These are phyloP conservation scores for Thalassiosira sp. DNA, from an alignment of 352 stramenopile genomes.

Conservation along the genomic window DNA sequence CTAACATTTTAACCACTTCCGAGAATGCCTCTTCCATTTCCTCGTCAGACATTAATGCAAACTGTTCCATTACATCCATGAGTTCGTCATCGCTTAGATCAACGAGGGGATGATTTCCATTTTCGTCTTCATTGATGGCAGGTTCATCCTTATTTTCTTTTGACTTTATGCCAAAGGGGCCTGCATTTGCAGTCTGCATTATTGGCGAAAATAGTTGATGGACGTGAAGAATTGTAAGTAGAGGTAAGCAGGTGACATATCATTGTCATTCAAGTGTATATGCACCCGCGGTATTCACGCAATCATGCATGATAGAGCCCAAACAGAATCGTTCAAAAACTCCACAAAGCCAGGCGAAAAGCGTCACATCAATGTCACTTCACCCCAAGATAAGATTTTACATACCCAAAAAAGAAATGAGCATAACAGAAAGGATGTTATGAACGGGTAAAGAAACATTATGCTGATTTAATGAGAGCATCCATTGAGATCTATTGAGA, in stretches of 20 bases:
- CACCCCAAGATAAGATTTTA: not conserved
- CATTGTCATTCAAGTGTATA: too few species aligned
- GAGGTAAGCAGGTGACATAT: too few species aligned
- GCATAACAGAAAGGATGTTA: not conserved
- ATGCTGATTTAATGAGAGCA: not conserved
- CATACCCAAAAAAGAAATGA: not conserved
- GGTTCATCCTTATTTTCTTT: not conserved
- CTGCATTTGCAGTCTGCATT: constrained; percentile 14
- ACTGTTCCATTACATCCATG: constrained; percentile 6
- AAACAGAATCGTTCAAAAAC: too few species aligned
- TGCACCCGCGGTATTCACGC: too few species aligned
- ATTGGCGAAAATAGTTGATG: not conserved
- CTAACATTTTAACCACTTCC: constrained; percentile 14
- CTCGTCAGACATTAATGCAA: constrained; percentile 10
- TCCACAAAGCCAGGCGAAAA: not conserved
- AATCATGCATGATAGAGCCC: too few species aligned
- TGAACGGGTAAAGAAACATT: not conserved
- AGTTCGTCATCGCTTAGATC: constrained; percentile 8
- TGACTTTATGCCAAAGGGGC: constrained; percentile 5
- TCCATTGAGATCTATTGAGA: not conserved
- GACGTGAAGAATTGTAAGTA: not conserved
- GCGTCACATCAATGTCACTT: too few species aligned
- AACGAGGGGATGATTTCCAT: constrained; percentile 2
- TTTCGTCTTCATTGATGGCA: not conserved
- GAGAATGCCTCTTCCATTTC: constrained; percentile 12